Evolutionary conservation across 768 basidiomycete species (phyloP), one percentile per base, ranked within the genome.

Genomic region (Pleurotus platypus): DNA sequence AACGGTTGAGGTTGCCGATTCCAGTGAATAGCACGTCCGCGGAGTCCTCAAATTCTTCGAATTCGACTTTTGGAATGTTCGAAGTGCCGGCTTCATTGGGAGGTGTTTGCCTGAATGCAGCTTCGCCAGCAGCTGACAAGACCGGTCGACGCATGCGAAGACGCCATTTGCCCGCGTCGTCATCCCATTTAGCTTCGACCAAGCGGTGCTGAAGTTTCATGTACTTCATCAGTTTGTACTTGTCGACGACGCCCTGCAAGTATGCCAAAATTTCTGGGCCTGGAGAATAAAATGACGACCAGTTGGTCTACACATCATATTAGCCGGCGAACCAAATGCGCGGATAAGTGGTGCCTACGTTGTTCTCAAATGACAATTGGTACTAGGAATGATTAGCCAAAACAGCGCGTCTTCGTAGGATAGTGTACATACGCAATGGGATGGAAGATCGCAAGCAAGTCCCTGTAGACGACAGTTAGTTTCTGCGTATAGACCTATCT

Each of bases 211-310:
- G 71, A 0, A 86, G 75, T 43, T 78, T 78, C 64, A 87, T 80
- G 66, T 79, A 80, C 5, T 71, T 73, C 56, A 70, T 65, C 27
- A 88, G 72, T 50, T 80, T 73, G 66, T 83, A 85, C 63, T 81
- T 84, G 38, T 82, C 79, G 15, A 79, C 83, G 18, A 85, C 73
- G 27, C 69, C 67, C 56, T 82, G 70, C 18, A 87, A 64, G 62
- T 87, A 83, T 5, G 69, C 67, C 22, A 70, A 78, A 26, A 89
- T 87, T 64, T 89, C 85, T 4, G 75, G 66, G 2, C 84, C 84
- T 3, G 81, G 71, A 4, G 84, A 76, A 57, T 85, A 86, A 67
- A 82, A 85, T 4, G 78, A 68, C 1, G 83, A 83, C 85, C 85
- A 86, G 58, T 84, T 72, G 5, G 74, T 75, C 81, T 85, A 59